Base-by-base conservation (phyloP, 352 stramenopile genomes). In the Globisporangium megalacanthum region DNA sequence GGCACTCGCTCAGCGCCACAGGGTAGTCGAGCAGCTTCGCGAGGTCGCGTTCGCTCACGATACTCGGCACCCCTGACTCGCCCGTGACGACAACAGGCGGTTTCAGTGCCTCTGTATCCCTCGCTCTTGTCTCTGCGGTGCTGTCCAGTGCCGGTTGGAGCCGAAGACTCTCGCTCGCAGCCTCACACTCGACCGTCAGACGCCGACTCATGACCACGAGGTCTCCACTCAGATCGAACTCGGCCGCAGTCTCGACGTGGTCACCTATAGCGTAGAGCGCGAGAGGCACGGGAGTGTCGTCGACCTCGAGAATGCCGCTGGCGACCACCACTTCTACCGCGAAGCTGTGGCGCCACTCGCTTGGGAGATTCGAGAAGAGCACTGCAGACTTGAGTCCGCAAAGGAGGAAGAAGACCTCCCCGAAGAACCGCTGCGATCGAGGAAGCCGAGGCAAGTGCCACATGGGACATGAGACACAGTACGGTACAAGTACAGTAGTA, bases 371-470 rank as follows among this genome's bases (percentile, higher is more conserved):
- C 37, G 83, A 90, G 46, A 92, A 67, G 41, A 92, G 17, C 48
- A 88, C 65, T 45, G 76, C 79, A 13, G 70, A 52, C 63, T 92
- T 92, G 47, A 90, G 62, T 10, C 78, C 78, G 9, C 53, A 51
- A 9, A 86, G 65, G 5, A 84, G 49, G 56, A 92, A 92, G 17
- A 88, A 62, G 54, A 90, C 72, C 66, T 92, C 83, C 5, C 83
- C 83, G 61, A 77, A 89, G 65, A 89, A 92, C 13, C 55, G 46
- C 73, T 83, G 36, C 14, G 5, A 1, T 25, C 8, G 6, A 47
- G 42, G 37, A 13, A 39, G 10, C 35, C 6, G 35, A 39, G 35
- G 35, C 35, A 39, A 39, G 1, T 5, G 10, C 25, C 25, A 29
- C 25, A 29, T 29, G 25, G 25, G 25, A 29, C 25, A 29, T 29